phyloP scores from a whole-genome alignment of 2,329 filamentous ascomycete genomes.

The Epichloe typhina region DNA sequence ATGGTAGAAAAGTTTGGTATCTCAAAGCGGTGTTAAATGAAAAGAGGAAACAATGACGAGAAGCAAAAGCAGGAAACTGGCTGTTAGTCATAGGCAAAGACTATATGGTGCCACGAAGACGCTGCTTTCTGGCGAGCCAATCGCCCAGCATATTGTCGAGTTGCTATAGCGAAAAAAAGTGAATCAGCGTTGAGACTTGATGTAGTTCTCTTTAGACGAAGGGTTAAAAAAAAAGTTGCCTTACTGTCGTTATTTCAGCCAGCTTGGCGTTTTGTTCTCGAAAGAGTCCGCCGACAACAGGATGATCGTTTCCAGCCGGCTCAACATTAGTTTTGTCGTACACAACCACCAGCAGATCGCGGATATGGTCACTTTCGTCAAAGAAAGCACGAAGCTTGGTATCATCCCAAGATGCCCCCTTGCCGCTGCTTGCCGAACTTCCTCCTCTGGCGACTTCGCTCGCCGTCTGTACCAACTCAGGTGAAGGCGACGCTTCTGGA shows the following conservation, averaged over 20 bases:
- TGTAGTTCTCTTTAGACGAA: background rate
- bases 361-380: slow-evolving; percentile 77
- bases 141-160: slow-evolving; percentile 77
- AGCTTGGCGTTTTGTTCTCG: slow-evolving; percentile 76
- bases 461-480: slow-evolving; percentile 39
- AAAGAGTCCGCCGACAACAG: slow-evolving; percentile 68
- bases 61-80: background rate
- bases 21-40: background rate
- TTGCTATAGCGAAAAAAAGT: slow-evolving; percentile 33
- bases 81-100: background rate
- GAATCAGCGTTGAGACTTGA: background rate
- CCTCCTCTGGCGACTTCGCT: slow-evolving; percentile 25
- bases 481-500: slow-evolving; percentile 51
- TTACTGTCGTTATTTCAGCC: slow-evolving; percentile 69
- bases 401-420: slow-evolving; percentile 65
- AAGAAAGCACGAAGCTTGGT: slow-evolving; percentile 76
- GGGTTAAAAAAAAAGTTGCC: slow-evolving; percentile 13
- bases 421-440: slow-evolving; percentile 22
- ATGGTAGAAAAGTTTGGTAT: slow-evolving; percentile 3
- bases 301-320: slow-evolving; percentile 72
- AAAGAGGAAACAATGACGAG: background rate
- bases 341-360: slow-evolving; percentile 80
- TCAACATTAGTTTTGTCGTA: slow-evolving; percentile 80
- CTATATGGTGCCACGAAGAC: slow-evolving; percentile 39
- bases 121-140: slow-evolving; percentile 62